Evolutionary conservation across 2,329 filamentous ascomycete genomes (phyloP).

Genomic region (Colletotrichum siamense): DNA sequence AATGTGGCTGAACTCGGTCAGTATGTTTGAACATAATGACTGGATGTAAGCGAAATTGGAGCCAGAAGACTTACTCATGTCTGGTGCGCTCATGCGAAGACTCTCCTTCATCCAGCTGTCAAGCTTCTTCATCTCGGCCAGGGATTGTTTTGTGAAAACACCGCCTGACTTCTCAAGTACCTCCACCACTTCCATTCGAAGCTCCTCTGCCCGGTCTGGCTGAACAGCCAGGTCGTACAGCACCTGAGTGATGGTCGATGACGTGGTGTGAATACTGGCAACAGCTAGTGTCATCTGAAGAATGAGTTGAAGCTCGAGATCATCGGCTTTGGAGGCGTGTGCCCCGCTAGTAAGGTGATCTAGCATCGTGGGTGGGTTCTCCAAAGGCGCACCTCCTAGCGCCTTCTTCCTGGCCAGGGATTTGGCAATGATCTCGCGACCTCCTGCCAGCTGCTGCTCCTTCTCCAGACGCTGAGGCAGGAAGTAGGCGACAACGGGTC

Average conservation of each 20-base stretch:
- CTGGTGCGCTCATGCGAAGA: conserved; percentile 34
- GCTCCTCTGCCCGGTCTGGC: conserved; percentile 53
- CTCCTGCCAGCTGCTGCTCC: not conserved
- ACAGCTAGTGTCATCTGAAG: conserved; percentile 15
- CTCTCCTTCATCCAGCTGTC: conserved; percentile 46
- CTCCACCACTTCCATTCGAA: conserved; percentile 55
- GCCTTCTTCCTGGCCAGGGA: not conserved
- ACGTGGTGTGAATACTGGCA: conserved; percentile 52
- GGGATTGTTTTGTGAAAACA: conserved; percentile 36
- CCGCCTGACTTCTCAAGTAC: conserved; percentile 39
- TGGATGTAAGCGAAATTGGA: not conserved
- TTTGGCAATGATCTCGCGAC: not conserved
- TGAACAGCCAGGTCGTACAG: conserved; percentile 52
- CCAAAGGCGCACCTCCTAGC: not conserved
- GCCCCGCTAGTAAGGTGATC: not conserved
- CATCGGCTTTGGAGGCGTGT: not conserved
- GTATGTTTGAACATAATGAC: not conserved
- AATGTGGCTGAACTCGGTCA: not conserved
- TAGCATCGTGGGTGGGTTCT: not conserved
- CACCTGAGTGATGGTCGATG: conserved; percentile 48
- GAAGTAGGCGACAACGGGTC: not conserved
- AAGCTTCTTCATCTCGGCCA: conserved; percentile 42
- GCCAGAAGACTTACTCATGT: conserved; percentile 33
- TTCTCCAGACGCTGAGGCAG: not conserved
- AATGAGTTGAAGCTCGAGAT: not conserved